These are phyloP conservation scores for Claviceps paspali DNA, from an alignment of 2,329 filamentous ascomycete species.

Conservation along the genomic window DNA sequence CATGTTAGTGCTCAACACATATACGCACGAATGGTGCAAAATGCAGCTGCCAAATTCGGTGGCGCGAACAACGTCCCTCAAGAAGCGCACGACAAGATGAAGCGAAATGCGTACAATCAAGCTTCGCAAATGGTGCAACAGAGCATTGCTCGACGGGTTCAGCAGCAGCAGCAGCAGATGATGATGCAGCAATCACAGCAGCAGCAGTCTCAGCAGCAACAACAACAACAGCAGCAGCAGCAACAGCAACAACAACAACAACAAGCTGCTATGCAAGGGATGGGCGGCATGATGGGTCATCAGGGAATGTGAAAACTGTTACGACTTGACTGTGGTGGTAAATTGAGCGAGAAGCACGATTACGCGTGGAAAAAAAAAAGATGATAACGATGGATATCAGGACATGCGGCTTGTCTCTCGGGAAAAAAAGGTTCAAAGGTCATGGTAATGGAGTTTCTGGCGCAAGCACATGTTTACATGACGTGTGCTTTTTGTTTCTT, in stretches of 20 bases:
- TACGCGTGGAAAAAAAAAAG: neutral
- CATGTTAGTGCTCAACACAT: conserved; percentile 20
- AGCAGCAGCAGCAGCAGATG: conserved; percentile 20
- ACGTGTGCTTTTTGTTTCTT: neutral
- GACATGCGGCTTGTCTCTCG: neutral
- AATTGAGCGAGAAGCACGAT: neutral
- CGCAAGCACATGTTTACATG: neutral
- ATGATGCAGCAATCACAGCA: conserved; percentile 24
- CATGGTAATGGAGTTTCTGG: conserved; percentile 2
- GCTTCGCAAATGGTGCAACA: conserved; percentile 23
- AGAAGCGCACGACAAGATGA: conserved; percentile 30
- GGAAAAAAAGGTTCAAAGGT: neutral
- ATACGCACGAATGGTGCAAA: conserved; percentile 23
- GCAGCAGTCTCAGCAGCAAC: conserved; percentile 15
- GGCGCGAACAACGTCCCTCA: conserved; percentile 29
- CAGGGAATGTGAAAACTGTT: conserved; percentile 26
- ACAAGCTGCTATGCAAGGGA: conserved; percentile 32
- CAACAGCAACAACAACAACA: conserved; percentile 3
- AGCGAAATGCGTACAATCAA: conserved; percentile 23
- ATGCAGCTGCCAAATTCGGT: conserved; percentile 22
- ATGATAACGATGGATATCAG: neutral
- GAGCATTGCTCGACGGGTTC: conserved; percentile 15
- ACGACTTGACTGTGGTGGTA: neutral
- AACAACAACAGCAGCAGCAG: conserved; percentile 19
- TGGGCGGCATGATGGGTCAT: conserved; percentile 38